phyloP scores from a whole-genome alignment of 495 filamentous ascomycete genomes.

The Trichoderma reesei region DNA sequence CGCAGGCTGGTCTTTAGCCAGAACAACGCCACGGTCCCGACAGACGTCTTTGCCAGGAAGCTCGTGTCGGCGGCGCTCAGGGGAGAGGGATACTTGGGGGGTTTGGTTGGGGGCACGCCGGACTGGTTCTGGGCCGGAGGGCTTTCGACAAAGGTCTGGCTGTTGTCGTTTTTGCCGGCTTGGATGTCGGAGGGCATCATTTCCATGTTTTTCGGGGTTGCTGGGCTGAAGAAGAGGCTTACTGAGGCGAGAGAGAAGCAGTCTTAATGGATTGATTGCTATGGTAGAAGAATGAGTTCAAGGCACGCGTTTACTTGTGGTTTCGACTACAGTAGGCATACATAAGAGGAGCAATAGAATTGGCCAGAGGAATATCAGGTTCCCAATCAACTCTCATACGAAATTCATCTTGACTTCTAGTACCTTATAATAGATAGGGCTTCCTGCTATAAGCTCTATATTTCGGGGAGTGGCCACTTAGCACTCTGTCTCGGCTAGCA shows the following conservation, averaged over 20 bases:
- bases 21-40: slow-evolving; percentile 30
- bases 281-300: background rate
- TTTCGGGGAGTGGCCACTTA: too few species aligned
- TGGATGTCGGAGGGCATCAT: background rate
- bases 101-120: slow-evolving; percentile 31
- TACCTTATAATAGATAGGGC: too few species aligned
- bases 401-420: too few species aligned
- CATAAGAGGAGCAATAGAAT: too few species aligned
- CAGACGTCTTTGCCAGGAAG: slow-evolving; percentile 28
- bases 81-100: slow-evolving; percentile 24
- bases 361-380: too few species aligned
- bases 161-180: slow-evolving; percentile 14
- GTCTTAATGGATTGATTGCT: background rate
- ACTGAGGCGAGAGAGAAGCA: background rate
- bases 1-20: slow-evolving; percentile 36
- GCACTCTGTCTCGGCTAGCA: too few species aligned
- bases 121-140: slow-evolving; percentile 42
- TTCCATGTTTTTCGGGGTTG: background rate
- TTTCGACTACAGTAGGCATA: too few species aligned
- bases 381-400: too few species aligned
- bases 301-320: too few species aligned
- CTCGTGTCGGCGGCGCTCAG: slow-evolving; percentile 31
- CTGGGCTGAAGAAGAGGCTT: background rate
- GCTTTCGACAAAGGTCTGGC: slow-evolving; percentile 23
- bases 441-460: too few species aligned